Percentiles rank a stretch among this genome's conserved stretches.
phyloP scores from a whole-genome alignment of 2,329 filamentous ascomycete species.

The Sclerotinia sclerotiorum region DNA sequence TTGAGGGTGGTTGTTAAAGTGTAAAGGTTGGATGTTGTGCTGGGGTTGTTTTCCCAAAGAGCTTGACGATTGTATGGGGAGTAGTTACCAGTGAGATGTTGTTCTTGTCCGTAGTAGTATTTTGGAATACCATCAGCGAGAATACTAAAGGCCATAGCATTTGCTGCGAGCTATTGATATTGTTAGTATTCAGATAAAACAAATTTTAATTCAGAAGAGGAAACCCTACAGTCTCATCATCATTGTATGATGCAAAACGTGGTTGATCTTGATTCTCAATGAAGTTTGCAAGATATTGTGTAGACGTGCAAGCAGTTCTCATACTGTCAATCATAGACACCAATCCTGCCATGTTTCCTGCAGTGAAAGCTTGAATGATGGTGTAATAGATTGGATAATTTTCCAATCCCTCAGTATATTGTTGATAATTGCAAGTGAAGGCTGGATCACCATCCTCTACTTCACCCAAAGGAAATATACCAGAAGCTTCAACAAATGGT shows the following conservation, averaged over 20 bases:
- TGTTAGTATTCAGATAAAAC: neutral
- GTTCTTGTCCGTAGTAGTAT: constrained; percentile 55
- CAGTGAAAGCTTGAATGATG: constrained; percentile 31
- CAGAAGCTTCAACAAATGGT: constrained; percentile 51
- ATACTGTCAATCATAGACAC: constrained; percentile 24
- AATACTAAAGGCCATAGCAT: constrained; percentile 50
- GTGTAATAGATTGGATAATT: constrained; percentile 27
- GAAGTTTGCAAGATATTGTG: constrained; percentile 43
- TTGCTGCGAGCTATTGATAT: constrained; percentile 43
- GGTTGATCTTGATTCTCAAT: constrained; percentile 46
- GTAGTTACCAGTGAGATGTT: constrained; percentile 45
- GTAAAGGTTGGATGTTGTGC: constrained; percentile 44
- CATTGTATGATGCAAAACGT: constrained; percentile 42
- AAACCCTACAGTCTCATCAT: constrained; percentile 27
- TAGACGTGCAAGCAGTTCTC: constrained; percentile 34
- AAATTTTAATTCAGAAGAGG: too few relatives aligned
- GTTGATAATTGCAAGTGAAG: constrained; percentile 43
- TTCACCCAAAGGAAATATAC: constrained; percentile 61
- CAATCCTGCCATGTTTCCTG: constrained; percentile 21
- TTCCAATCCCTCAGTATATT: constrained; percentile 27
- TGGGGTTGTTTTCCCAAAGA: constrained; percentile 44
- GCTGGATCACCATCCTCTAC: constrained; percentile 54
- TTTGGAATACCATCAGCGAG: constrained; percentile 53
- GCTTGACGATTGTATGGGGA: constrained; percentile 48
- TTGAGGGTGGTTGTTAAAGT: constrained; percentile 38